Conservation (phyloP, 345 rosid species). For the Populus nigra region DNA sequence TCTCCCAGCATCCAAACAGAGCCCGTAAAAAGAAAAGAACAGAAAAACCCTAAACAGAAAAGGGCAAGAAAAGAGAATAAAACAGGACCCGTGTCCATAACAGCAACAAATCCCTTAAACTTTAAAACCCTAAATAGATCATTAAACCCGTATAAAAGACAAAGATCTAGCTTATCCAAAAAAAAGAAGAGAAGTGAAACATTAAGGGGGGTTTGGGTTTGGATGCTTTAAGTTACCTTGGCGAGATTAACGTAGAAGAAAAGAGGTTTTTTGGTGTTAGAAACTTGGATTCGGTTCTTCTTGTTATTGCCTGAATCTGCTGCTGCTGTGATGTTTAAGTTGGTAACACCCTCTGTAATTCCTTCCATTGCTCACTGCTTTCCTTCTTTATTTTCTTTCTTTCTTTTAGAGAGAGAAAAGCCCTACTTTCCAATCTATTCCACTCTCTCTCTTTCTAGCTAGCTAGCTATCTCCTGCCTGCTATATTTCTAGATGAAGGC, state of each 20-base stretch:
- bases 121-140: background rate
- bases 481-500: background rate
- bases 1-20: background rate
- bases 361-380: slow-evolving; percentile 8
- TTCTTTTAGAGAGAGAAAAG: background rate
- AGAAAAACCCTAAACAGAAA: background rate
- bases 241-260: slow-evolving; percentile 79
- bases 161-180: background rate
- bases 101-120: background rate
- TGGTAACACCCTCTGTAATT: slow-evolving; percentile 19
- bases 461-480: background rate
- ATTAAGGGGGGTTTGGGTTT: background rate
- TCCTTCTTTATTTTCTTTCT: background rate
- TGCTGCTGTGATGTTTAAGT: slow-evolving; percentile 14
- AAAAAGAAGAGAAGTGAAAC: background rate
- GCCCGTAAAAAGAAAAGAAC: background rate
- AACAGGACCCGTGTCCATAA: background rate
- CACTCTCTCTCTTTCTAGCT: background rate
- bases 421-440: background rate
- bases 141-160: background rate
- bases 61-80: background rate
- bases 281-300: slow-evolving; percentile 74
- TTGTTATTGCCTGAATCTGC: slow-evolving; percentile 22
- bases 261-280: slow-evolving; percentile 64
- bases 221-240: slow-evolving; percentile 34